These are phyloP conservation scores for Cyclostephanos tholiformis DNA, from an alignment of 108 stramenopile genomes.

Conservation along the genomic window DNA sequence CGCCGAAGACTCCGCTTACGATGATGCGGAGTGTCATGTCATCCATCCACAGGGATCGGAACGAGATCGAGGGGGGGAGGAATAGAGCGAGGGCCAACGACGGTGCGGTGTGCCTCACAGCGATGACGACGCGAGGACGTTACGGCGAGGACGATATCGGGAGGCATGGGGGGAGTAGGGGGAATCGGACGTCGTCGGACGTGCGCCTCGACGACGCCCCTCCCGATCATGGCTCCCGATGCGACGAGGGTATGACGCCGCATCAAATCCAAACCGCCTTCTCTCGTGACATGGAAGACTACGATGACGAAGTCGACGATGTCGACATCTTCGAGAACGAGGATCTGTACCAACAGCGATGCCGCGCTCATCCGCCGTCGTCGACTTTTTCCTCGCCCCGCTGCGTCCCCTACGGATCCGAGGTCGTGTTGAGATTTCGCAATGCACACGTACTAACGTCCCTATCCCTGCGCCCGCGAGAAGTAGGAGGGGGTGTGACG, in stretches of 20 bases:
- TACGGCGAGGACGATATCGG: neutral
- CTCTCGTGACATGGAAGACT: constrained; percentile 5
- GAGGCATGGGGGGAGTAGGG: neutral
- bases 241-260: neutral
- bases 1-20: constrained; percentile 44
- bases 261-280: too few species aligned
- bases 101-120: neutral
- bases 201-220: neutral
- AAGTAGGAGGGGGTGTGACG: neutral
- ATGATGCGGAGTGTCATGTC: constrained; percentile 36
- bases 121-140: neutral
- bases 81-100: neutral
- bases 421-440: constrained; percentile 35
- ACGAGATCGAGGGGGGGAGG: constrained; percentile 31
- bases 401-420: constrained; percentile 41
- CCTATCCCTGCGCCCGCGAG: constrained; percentile 22
- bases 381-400: neutral
- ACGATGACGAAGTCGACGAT: constrained; percentile 16
- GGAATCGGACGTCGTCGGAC: constrained; percentile 9
- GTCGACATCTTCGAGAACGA: constrained; percentile 2
- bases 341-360: constrained; percentile 6
- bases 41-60: constrained; percentile 34
- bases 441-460: constrained; percentile 34
- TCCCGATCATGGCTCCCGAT: neutral
- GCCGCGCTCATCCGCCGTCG: neutral